Percentiles rank a stretch among this genome's conserved stretches.
Evolutionary conservation across 2,329 filamentous ascomycete genomes (phyloP).

Genomic region (Pseudogymnoascus sp.): DNA sequence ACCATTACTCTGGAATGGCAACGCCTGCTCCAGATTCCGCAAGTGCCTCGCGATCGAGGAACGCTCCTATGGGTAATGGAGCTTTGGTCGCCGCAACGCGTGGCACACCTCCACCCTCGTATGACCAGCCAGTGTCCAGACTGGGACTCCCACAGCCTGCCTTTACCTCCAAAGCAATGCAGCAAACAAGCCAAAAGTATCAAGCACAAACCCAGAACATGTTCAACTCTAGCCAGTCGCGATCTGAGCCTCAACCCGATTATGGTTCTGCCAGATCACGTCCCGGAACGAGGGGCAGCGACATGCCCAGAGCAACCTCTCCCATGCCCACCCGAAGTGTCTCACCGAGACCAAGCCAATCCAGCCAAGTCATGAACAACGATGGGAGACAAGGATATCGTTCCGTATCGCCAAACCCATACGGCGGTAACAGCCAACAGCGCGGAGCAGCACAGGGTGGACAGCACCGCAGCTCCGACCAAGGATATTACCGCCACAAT

Average conservation of each 20-base stretch:
- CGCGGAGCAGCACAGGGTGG: conserved; percentile 30
- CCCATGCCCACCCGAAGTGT: conserved; percentile 57
- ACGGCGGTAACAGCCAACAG: conserved; percentile 32
- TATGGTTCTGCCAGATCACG: conserved; percentile 39
- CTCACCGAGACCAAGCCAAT: conserved; percentile 50
- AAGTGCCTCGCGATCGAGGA: conserved; percentile 37
- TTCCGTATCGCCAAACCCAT: conserved; percentile 57
- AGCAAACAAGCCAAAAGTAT: conserved; percentile 86
- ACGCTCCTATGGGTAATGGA: conserved; percentile 31
- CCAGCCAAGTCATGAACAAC: conserved; percentile 31
- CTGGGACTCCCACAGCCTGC: conserved; percentile 86
- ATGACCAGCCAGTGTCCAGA: conserved; percentile 65
- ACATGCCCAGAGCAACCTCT: conserved; percentile 53
- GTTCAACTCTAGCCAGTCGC: conserved; percentile 41
- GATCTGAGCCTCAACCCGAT: conserved; percentile 24
- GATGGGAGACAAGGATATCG: conserved; percentile 38
- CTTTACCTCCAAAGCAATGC: conserved; percentile 90
- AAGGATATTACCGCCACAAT: conserved; percentile 43
- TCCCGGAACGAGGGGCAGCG: conserved; percentile 50
- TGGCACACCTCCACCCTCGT: conserved; percentile 79
- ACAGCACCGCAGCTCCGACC: conserved; percentile 40
- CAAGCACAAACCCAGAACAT: conserved; percentile 74
- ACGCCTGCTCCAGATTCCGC: conserved; percentile 59
- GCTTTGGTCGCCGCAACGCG: conserved; percentile 50
- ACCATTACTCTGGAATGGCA: conserved; percentile 86